Evolutionary conservation across 768 basidiomycete species (phyloP).

Genomic region (Rhodotorula diobovata): DNA sequence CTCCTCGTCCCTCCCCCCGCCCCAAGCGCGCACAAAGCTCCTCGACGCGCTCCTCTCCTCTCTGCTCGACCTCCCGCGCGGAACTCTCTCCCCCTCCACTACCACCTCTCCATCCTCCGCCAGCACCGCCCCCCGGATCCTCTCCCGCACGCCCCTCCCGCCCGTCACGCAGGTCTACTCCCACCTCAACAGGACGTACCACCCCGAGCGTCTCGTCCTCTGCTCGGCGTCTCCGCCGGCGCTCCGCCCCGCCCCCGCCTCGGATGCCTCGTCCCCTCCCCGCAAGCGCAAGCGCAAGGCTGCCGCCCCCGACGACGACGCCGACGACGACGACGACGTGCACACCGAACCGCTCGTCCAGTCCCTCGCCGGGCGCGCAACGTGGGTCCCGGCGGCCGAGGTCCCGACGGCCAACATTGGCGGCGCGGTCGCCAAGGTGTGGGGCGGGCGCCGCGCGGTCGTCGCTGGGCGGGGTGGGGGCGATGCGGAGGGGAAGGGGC

Average conservation of each 20-base stretch:
- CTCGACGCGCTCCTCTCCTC: constrained; percentile 39
- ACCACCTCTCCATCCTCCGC: not conserved
- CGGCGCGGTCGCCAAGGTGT: constrained; percentile 35
- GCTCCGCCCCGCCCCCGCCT: not conserved
- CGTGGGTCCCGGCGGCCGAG: constrained; percentile 20
- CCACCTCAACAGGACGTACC: constrained; percentile 72
- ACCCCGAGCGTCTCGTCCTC: constrained; percentile 22
- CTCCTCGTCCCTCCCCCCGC: not conserved
- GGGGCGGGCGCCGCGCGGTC: constrained; percentile 10
- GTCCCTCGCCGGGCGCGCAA: constrained; percentile 17
- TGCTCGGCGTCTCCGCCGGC: not conserved
- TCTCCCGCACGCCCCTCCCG: constrained; percentile 47
- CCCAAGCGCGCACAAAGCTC: constrained; percentile 4
- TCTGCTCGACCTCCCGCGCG: constrained; percentile 16
- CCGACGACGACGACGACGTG: not conserved
- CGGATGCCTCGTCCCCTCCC: no score
- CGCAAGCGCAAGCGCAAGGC: not conserved
- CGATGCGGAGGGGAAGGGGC: not conserved
- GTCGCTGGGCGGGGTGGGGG: not conserved
- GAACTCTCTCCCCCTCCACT: not conserved
- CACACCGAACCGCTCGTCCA: not conserved
- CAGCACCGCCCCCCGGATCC: not conserved
- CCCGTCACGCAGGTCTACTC: constrained; percentile 79
- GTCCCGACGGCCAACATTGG: constrained; percentile 26
- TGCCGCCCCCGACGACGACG: not conserved